Evolutionary conservation across 495 filamentous ascomycete genomes (phyloP).

Genomic region (Aspergillus heteromorphus): DNA sequence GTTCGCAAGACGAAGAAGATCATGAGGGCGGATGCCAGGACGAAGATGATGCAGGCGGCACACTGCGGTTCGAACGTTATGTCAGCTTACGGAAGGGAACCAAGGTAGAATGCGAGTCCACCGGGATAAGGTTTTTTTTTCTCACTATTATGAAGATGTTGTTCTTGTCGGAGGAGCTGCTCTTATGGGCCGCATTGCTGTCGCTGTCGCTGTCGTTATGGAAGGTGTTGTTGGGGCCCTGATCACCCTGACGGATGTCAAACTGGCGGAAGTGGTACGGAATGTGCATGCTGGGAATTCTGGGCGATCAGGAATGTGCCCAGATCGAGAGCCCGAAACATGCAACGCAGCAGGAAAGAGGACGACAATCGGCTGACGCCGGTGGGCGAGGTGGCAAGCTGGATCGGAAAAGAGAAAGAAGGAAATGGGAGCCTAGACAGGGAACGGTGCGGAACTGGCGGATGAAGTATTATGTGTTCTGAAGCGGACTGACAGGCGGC

Average conservation of each 20-base stretch:
- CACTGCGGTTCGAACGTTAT: conserved; percentile 10
- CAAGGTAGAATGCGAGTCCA: background rate
- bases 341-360: conserved; percentile 5
- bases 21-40: conserved; percentile 36
- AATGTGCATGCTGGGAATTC: conserved; percentile 18
- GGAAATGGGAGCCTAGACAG: conserved; percentile 4
- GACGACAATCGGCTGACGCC: background rate
- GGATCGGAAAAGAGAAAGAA: background rate
- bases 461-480: conserved; percentile 3
- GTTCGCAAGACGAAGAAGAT: conserved; percentile 43
- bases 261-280: conserved; percentile 13
- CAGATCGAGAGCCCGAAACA: conserved; percentile 10
- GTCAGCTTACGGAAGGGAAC: background rate
- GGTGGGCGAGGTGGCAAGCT: background rate
- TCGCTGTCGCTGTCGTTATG: background rate
- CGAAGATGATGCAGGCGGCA: conserved; percentile 32
- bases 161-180: conserved; percentile 2
- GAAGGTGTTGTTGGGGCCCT: background rate
- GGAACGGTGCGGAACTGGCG: conserved; percentile 11
- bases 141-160: conserved; percentile 22
- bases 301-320: conserved; percentile 5
- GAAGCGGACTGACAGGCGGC: conserved; percentile 2
- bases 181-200: background rate
- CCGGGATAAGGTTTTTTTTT: background rate
- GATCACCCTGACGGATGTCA: conserved; percentile 12